Conservation (phyloP, 176 grass and related monocot genomes). For the Carex parvula region DNA sequence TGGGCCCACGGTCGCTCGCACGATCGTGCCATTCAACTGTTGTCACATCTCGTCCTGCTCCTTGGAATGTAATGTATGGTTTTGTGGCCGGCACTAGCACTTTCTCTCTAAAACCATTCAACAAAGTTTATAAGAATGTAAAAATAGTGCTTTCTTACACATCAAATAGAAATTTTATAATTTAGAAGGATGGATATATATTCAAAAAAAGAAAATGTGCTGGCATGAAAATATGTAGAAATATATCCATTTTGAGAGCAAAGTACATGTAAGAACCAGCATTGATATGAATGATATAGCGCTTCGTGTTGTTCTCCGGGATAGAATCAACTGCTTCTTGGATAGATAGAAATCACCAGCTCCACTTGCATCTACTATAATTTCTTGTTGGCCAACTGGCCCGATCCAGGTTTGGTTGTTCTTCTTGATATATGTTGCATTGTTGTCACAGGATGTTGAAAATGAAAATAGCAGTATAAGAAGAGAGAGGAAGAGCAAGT, state of each 20-base stretch:
- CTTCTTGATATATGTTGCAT: constrained; percentile 17
- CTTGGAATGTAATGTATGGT: constrained; percentile 88
- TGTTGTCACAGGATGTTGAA: constrained; percentile 34
- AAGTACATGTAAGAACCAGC: constrained; percentile 73
- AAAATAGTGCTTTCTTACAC: neutral
- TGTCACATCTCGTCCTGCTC: constrained; percentile 64
- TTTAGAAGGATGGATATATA: neutral
- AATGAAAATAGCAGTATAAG: constrained; percentile 8
- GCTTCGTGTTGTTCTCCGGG: constrained; percentile 65
- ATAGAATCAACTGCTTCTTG: constrained; percentile 82
- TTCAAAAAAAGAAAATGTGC: neutral
- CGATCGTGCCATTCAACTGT: constrained; percentile 95
- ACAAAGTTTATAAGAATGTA: neutral
- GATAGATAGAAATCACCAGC: constrained; percentile 75
- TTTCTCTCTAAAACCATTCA: constrained; percentile 60
- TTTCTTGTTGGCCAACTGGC: constrained; percentile 45
- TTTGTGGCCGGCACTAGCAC: constrained; percentile 77
- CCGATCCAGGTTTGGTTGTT: constrained; percentile 40
- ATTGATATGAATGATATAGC: constrained; percentile 70
- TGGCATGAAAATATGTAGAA: neutral
- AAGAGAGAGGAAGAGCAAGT: constrained; percentile 4
- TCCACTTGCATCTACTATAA: constrained; percentile 75
- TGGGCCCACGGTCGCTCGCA: constrained; percentile 70
- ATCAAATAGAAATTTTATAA: neutral
- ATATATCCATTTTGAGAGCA: neutral